Percentiles rank a stretch among this genome's conserved stretches.
Evolutionary conservation across 768 basidiomycete species (phyloP).

Genomic region (Megacollybia marginata): DNA sequence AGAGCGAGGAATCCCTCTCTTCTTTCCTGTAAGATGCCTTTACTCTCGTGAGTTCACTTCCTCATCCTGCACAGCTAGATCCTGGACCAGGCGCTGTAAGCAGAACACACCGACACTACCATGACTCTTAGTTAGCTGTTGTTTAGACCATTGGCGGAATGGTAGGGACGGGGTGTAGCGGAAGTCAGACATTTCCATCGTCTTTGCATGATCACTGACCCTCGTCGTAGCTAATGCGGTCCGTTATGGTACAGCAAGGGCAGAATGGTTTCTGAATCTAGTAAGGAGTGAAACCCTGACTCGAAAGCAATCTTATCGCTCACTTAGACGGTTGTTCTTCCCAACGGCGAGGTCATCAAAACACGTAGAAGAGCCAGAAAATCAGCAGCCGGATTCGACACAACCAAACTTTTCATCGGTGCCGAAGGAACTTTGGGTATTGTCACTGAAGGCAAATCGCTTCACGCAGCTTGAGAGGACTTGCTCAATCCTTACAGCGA

Average conservation of each 20-base stretch:
- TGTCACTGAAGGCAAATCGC: slow-evolving; percentile 65
- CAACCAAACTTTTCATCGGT: slow-evolving; percentile 83
- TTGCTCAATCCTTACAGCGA: slow-evolving; percentile 38
- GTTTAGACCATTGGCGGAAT: slow-evolving; percentile 77
- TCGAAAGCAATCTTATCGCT: background rate
- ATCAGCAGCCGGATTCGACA: slow-evolving; percentile 82
- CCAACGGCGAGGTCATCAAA: slow-evolving; percentile 81
- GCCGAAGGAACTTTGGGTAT: slow-evolving; percentile 88
- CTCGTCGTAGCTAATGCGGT: slow-evolving; percentile 60
- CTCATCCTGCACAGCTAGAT: slow-evolving; percentile 40
- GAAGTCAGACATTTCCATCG: slow-evolving; percentile 45
- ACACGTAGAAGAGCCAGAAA: slow-evolving; percentile 76
- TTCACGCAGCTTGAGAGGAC: background rate
- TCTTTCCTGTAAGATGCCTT: slow-evolving; percentile 65
- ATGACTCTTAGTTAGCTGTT: background rate
- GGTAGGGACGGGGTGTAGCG: slow-evolving; percentile 82
- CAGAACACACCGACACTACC: background rate
- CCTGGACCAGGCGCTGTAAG: slow-evolving; percentile 66
- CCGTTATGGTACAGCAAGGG: slow-evolving; percentile 81
- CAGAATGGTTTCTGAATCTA: slow-evolving; percentile 81
- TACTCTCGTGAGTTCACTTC: background rate
- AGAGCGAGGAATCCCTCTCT: slow-evolving; percentile 65
- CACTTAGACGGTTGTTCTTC: slow-evolving; percentile 74
- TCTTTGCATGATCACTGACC: background rate
- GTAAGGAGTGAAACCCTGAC: slow-evolving; percentile 29